Evolutionary conservation across 2,329 filamentous ascomycete species (phyloP).

Genomic region (Dissoconium aciculare): DNA sequence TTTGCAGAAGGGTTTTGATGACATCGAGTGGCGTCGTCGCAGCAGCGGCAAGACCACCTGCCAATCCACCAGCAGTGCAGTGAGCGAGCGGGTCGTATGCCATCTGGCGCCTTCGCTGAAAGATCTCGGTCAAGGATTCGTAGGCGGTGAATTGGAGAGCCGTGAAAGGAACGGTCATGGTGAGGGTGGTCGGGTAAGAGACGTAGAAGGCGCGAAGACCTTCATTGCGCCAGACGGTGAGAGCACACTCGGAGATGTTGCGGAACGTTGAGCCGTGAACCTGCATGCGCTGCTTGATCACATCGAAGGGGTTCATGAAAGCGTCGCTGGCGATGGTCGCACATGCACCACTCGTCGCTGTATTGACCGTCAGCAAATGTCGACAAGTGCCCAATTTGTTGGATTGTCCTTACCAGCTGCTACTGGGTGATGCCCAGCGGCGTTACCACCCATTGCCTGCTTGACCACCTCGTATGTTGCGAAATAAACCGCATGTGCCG

Average conservation of each 20-base stretch:
- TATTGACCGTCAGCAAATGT: conserved; percentile 23
- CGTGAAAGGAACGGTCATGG: conserved; percentile 97
- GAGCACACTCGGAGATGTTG: conserved; percentile 74
- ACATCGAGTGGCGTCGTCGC: conserved; percentile 94
- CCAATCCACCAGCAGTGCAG: conserved; percentile 80
- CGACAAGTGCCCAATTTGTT: background rate
- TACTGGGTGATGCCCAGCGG: conserved; percentile 76
- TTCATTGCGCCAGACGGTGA: conserved; percentile 73
- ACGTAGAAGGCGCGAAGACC: conserved; percentile 90
- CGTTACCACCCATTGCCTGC: conserved; percentile 86
- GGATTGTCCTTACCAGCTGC: conserved; percentile 55
- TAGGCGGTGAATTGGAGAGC: conserved; percentile 95
- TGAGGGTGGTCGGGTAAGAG: conserved; percentile 92
- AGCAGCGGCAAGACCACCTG: conserved; percentile 83
- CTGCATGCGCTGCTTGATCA: conserved; percentile 99
- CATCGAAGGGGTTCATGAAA: conserved; percentile 98
- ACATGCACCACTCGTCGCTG: conserved; percentile 82
- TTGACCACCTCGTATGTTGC: conserved; percentile 96
- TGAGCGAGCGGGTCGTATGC: conserved; percentile 83
- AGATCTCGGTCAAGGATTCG: conserved; percentile 83
- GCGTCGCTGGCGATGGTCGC: conserved; percentile 96
- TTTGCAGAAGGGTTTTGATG: conserved; percentile 95
- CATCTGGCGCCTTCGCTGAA: conserved; percentile 46
- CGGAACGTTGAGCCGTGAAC: conserved; percentile 89
- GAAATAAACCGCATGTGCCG: conserved; percentile 95